These are phyloP conservation scores for Lactarius tabidus DNA, from an alignment of 768 basidiomycete species.

Conservation along the genomic window DNA sequence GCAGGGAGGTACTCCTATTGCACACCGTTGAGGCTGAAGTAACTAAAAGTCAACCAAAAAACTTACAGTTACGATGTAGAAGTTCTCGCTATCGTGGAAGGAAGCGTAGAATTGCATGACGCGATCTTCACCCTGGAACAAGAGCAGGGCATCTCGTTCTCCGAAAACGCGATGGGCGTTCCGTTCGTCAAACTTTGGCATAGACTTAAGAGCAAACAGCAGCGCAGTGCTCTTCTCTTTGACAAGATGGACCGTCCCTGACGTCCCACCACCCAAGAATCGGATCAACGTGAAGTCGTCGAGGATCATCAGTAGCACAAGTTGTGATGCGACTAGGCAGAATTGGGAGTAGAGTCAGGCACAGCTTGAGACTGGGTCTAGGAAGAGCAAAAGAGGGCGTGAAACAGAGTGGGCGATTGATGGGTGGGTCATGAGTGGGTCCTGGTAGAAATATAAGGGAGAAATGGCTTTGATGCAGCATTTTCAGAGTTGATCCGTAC, in stretches of 20 bases:
- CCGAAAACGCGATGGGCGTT: not conserved
- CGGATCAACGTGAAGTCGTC: conserved; percentile 4
- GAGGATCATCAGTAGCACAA: not conserved
- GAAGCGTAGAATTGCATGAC: conserved; percentile 12
- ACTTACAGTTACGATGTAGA: conserved; percentile 19
- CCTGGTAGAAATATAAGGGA: not conserved
- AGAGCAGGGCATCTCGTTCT: conserved; percentile 12
- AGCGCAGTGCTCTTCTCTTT: not conserved
- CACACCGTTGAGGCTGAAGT: not conserved
- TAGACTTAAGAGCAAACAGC: conserved; percentile 2
- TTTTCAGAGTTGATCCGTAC: not conserved
- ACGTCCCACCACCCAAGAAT: not conserved
- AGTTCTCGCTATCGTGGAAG: conserved; percentile 17
- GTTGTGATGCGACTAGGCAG: too few relatives aligned
- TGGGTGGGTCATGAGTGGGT: not conserved
- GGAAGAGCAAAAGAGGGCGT: too few relatives aligned
- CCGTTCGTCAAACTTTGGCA: conserved; percentile 1
- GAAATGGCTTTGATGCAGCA: not conserved
- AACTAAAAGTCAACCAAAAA: not conserved
- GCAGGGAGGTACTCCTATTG: conserved; percentile 17
- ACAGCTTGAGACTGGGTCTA: not conserved
- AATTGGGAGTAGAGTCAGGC: too few relatives aligned
- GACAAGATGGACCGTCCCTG: conserved; percentile 4
- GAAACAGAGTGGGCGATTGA: not conserved
- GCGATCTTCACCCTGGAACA: conserved; percentile 2